Conservation (phyloP, 208 protist species). For the Endotrypanum monterogeii region DNA sequence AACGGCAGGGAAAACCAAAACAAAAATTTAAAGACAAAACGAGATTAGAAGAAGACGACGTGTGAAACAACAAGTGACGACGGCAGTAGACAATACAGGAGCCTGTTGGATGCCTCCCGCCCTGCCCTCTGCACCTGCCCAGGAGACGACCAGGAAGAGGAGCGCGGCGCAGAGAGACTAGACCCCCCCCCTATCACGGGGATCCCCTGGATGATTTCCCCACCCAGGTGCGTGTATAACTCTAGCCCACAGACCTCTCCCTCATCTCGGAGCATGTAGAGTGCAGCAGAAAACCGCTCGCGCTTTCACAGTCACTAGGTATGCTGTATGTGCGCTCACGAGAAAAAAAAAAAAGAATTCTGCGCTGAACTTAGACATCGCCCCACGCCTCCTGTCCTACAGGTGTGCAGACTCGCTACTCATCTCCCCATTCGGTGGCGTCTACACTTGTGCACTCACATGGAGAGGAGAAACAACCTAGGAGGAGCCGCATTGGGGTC, state of each 20-base stretch:
- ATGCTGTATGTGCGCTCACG: too few relatives aligned
- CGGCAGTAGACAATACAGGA: not conserved
- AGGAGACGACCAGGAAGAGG: not conserved
- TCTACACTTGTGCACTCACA: not conserved
- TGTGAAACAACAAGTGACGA: not conserved
- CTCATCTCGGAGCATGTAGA: too few relatives aligned
- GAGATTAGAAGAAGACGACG: not conserved
- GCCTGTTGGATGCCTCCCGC: not conserved
- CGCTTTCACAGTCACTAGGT: too few relatives aligned
- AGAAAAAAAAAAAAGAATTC: too few relatives aligned
- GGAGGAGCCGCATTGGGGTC: too few relatives aligned
- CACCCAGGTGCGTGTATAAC: too few relatives aligned
- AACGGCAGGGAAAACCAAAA: not conserved
- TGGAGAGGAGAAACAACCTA: too few relatives aligned
- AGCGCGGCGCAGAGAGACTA: not conserved
- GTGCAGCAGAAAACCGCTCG: too few relatives aligned
- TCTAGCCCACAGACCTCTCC: too few relatives aligned
- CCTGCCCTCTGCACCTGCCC: not conserved
- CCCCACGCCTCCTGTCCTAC: not conserved
- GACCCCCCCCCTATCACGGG: too few relatives aligned
- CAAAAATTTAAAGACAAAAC: not conserved
- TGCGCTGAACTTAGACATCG: not conserved
- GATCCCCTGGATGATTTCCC: too few relatives aligned
- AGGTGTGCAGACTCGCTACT: not conserved
- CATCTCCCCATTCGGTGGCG: not conserved